Base-by-base conservation (phyloP, 805 yeast genomes). In the Yamadazyma sp. region DNA sequence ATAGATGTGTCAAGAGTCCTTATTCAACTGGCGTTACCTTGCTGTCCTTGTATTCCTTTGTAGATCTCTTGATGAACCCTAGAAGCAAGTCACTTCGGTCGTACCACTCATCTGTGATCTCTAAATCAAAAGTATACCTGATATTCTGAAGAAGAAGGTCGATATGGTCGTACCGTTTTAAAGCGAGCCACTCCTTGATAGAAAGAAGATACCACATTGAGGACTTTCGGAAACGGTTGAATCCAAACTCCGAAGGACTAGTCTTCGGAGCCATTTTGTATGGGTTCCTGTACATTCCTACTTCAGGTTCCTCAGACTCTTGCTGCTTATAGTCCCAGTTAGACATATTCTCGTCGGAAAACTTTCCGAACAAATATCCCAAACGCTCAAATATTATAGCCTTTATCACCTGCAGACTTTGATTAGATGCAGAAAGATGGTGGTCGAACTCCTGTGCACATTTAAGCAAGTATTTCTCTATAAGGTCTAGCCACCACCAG, bases 141-240 rank as follows among this genome's bases (percentile, higher is more conserved):
- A 63, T 46, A 32, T 64, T 63, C 6, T 47, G 32, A 37, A 65
- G 32, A 38, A 67, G 46, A 6, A 42, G 26, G 29, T 44, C 41
- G 6, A 62, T 51, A 40, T 65, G 70, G 4, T 45, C 35, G 21
- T 43, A 26, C 35, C 61, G 55, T 14, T 59, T 53, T 13, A 66
- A 46, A 4, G 18, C 21, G 10, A 57, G 40, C 84, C 95, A 80
- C 53, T 84, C 85, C 39, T 75, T 75, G 5, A 88, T 82, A 0
- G 96, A 81, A 18, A 89, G 55, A 18, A 89, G 55, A 47, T 74
- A 72, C 87, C 95, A 89, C 19, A 90, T 68, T 0, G 86, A 77
- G 1, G 89, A 78, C 54, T 88, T 88, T 38, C 97, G 71, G 35
- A 60, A 60, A 41, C 95, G 67, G 2, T 84, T 76, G 14, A 77